A percentile compares a stretch with the other conserved stretches of the same genome.
phyloP scores from a whole-genome alignment of 2,329 filamentous ascomycete species.

The Aspergillus sp. region DNA sequence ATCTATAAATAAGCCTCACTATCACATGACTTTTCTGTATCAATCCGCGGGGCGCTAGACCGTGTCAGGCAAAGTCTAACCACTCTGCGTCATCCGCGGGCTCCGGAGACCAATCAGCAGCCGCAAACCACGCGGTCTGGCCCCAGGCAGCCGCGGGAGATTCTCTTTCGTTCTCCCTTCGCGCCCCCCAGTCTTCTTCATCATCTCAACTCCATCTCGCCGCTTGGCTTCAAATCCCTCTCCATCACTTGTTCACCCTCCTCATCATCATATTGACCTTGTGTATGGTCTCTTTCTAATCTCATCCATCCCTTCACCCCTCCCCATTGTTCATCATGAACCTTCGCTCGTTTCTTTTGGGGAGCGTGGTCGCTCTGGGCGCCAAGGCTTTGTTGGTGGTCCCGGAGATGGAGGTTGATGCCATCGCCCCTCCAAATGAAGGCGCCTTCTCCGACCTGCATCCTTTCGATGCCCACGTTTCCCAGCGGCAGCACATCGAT shows the following conservation, averaged over 20 bases:
- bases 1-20: neutral
- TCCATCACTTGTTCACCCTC: neutral
- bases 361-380: slow-evolving; percentile 33
- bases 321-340: slow-evolving; percentile 28
- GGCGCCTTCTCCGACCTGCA: slow-evolving; percentile 19
- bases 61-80: neutral
- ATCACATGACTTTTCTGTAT: neutral
- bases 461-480: slow-evolving; percentile 25
- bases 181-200: slow-evolving; percentile 1
- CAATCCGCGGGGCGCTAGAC: neutral
- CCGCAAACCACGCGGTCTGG: neutral
- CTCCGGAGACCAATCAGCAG: slow-evolving; percentile 7
- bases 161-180: slow-evolving; percentile 2
- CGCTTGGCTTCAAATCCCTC: neutral
- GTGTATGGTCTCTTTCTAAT: slow-evolving; percentile 2
- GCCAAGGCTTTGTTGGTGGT: slow-evolving; percentile 39
- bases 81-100: slow-evolving; percentile 2
- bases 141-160: neutral
- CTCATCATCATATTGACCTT: neutral
- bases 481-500: slow-evolving; percentile 28
- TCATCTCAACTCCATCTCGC: slow-evolving; percentile 3
- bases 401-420: slow-evolving; percentile 31
- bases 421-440: slow-evolving; percentile 21
- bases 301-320: slow-evolving; percentile 6
- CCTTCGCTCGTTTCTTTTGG: slow-evolving; percentile 35